Base-by-base conservation (phyloP, 2,329 filamentous ascomycete genomes). In the Monilinia aucupariae region DNA sequence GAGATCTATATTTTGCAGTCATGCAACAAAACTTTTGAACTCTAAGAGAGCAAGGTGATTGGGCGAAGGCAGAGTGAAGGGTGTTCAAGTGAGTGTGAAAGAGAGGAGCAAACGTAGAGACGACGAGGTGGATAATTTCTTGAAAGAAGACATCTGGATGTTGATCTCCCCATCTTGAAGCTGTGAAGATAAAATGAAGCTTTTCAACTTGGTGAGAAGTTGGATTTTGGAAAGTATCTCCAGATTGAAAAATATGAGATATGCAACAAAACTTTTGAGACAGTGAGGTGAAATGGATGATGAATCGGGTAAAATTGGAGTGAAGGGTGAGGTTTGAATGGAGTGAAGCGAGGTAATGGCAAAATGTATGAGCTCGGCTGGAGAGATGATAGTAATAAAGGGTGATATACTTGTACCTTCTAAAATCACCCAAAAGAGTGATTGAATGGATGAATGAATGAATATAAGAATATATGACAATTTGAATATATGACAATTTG, bases 161-260 rank as follows among this genome's bases (percentile, higher is more conserved):
- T 48, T 5, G 5, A 48, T 13, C 13, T 47, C 43, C 3, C 25
- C n/a, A 47, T 47, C 43, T 13, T 22, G n/a, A 12, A 47, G 43
- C 8, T 47, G 5, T 47, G n/a, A 25, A 9, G n/a, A 22, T 25
- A 22, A 4, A 22, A 48, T 48, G 22, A 48, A 48, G 45, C n/a
- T 48, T 27, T 25, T n/a, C 45, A 48, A 15, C 4, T 48, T 48
- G 22, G 22, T 27, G n/a, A n/a, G n/a, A n/a, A n/a, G n/a, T n/a
- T n/a, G n/a, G n/a, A n/a, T n/a, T n/a, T n/a, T n/a, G n/a, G n/a
- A 10, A 0, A 15, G 25, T 12, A 4, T 4, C 9, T 22, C 8
- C 3, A 12, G 25, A 30, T 47, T 47, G 3, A 22, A 1, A 13
- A 47, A 1, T 47, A 47, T 22, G 43, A 47, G 43, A 47, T 47